phyloP scores from a whole-genome alignment of 2,329 filamentous ascomycete species.

The Claviceps digitariae region DNA sequence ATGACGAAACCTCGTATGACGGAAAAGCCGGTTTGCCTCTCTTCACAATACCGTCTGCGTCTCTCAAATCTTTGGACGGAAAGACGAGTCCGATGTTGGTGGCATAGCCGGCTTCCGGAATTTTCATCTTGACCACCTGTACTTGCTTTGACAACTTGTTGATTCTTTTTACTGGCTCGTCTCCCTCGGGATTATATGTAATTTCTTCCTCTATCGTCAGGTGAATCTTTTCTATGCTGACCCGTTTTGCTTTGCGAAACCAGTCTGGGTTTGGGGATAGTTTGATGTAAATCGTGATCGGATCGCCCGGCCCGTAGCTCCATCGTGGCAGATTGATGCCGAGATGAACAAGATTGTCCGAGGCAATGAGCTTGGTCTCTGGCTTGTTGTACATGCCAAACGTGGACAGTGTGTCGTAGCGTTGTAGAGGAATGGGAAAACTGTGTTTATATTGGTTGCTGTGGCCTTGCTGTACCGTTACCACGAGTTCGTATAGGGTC shows the following conservation, averaged over 20 bases:
- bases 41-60: slow-evolving; percentile 76
- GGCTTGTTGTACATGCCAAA: slow-evolving; percentile 99
- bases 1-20: slow-evolving; percentile 74
- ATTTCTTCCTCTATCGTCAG: slow-evolving; percentile 94
- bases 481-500: slow-evolving; percentile 92
- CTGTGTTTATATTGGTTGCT: slow-evolving; percentile 78
- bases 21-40: slow-evolving; percentile 79
- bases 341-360: slow-evolving; percentile 82
- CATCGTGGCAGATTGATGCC: slow-evolving; percentile 86
- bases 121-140: slow-evolving; percentile 65
- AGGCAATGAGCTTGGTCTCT: slow-evolving; percentile 71
- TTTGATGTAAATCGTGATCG: slow-evolving; percentile 92
- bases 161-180: slow-evolving; percentile 81
- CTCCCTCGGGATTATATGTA: slow-evolving; percentile 95
- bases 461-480: slow-evolving; percentile 85
- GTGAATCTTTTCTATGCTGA: slow-evolving; percentile 89
- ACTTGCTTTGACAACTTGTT: slow-evolving; percentile 78
- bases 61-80: slow-evolving; percentile 76
- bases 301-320: slow-evolving; percentile 93
- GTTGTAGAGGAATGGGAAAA: slow-evolving; percentile 78
- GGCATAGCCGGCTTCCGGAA: slow-evolving; percentile 84
- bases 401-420: slow-evolving; percentile 93
- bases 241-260: slow-evolving; percentile 77
- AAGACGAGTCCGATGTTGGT: slow-evolving; percentile 88
- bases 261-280: slow-evolving; percentile 85